Evolutionary conservation across 495 filamentous ascomycete species (phyloP), one percentile per base, ranked within the genome.

Genomic region (Rhypophila decipiens): DNA sequence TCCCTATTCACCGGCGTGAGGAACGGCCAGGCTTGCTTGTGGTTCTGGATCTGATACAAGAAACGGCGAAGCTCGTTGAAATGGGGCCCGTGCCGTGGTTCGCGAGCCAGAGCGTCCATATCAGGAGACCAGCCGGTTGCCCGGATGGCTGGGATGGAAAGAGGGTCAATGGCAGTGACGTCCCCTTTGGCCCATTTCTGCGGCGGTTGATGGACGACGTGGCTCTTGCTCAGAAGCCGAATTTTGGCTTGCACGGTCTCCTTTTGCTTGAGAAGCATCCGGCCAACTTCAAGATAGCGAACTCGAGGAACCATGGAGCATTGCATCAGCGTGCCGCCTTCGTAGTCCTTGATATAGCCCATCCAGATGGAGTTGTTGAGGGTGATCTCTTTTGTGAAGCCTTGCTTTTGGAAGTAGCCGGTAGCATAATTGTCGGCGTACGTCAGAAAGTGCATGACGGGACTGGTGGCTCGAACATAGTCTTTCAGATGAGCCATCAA

Each of bases 261-360:
- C 64, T 96, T 97, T 61, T 96, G 91, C 66, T 96, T 96, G 33
- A 93, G 74, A 8, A 97, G 77, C 90, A 97, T 95, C 47, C 88
- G 83, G 13, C 85, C 82, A 52, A 76, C 73, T 64, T 97, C 90
- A 2, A 96, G 80, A 60, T 96, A 96, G 39, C 91, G 86, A 42
- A 95, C 87, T 47, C 80, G 83, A 0, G 91, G 91, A 21, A 97
- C 75, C 90, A 97, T 96, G 24, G 87, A 86, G 63, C 90, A 97
- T 64, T 95, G 91, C 91, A 97, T 97, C 49, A 97, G 91, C 0
- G 91, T 97, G 19, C 91, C 91, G 15, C 91, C 91, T 70, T 97
- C 91, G 62, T 97, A 97, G 63, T 97, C 91, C 66, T 97, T 97
- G 63, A 97, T 97, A 59, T 95, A 97, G 18, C 91, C 91, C 90